Base-by-base conservation (phyloP, 1,139 yeast species). In the Suhomyces guaymorum region DNA sequence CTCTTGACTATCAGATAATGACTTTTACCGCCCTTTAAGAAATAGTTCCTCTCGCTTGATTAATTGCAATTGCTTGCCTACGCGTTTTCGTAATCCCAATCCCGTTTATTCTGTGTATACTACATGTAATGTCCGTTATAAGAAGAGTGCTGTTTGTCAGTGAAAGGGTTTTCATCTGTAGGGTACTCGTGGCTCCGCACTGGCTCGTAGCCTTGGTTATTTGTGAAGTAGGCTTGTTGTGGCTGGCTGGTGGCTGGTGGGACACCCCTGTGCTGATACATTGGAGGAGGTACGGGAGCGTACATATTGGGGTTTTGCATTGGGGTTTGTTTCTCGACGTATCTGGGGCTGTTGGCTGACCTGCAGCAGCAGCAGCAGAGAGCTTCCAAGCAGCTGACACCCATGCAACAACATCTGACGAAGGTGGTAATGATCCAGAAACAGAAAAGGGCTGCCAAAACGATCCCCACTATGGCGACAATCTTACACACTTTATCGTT, bases 381-480 rank as follows among this genome's bases (percentile, higher is more conserved):
- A 7, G 78, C 73, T 37, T 63, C 67, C 17, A 64, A 55, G 41
- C 73, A 66, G n/a, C 57, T 42, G 29, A 60, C 50, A 2, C 80
- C 80, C 58, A 70, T 55, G 38, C 76, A 73, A 18, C 61, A 43
- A 44, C 78, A 70, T 33, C 69, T 63, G 32, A 73, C 41, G 3
- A 74, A n/a, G 2, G 75, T 63, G 6, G 64, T 47, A 5, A 74
- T 16, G 16, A 70, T 43, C 80, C 80, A 75, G 5, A 74, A 44
- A 2, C 54, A 51, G 9, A 75, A 37, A 29, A 75, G 54, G 7
- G 55, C 66, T 0, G 80, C 92, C 9, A 86, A 50, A 0, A 70
- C 78, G 2, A 85, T 82, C 5, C 84, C 80, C n/a, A 84, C 83
- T 31, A 86, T 85, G 7, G 86, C 90, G 13, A 82, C 75, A 43